A percentile compares a stretch with the other conserved stretches of the same genome.
These are phyloP conservation scores for Pseudocercospora eumusae DNA, from an alignment of 2,329 filamentous ascomycete species.

Conservation along the genomic window DNA sequence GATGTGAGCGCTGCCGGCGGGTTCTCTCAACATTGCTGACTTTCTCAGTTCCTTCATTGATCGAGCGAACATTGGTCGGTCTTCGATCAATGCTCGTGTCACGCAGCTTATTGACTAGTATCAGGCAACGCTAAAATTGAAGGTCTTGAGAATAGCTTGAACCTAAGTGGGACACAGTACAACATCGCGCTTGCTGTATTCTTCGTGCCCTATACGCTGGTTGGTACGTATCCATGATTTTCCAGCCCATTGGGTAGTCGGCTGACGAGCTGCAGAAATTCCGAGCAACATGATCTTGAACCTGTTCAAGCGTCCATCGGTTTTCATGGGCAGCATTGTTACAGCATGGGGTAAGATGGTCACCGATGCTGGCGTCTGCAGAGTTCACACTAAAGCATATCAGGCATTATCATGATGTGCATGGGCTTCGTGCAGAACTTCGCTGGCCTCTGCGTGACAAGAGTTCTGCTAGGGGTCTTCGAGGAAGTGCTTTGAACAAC, in stretches of 20 bases:
- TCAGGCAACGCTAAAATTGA: conserved; percentile 57
- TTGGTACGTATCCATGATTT: not conserved
- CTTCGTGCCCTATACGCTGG: conserved; percentile 73
- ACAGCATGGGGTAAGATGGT: conserved; percentile 59
- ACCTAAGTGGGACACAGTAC: conserved; percentile 63
- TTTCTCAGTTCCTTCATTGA: conserved; percentile 33
- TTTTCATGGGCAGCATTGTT: conserved; percentile 78
- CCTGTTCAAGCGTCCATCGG: conserved; percentile 63
- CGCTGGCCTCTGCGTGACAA: conserved; percentile 26
- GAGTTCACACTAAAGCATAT: too few species aligned
- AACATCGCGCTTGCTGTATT: conserved; percentile 78
- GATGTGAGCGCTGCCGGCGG: conserved; percentile 9
- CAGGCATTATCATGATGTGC: conserved; percentile 51
- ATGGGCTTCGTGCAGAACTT: conserved; percentile 35
- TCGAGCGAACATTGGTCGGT: conserved; percentile 30
- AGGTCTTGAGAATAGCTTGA: conserved; percentile 58
- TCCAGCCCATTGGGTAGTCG: too few species aligned
- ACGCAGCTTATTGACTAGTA: too few species aligned
- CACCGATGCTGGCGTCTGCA: too few species aligned
- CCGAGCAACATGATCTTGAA: conserved; percentile 80
- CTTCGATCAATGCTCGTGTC: not conserved
- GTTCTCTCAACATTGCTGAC: too few species aligned
- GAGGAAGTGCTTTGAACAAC: not conserved
- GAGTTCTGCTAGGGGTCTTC: conserved; percentile 28
- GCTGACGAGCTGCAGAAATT: conserved; percentile 64